These are phyloP conservation scores for Solanum corneliomulleri DNA, from an alignment of 257 asterid species.

Conservation along the genomic window DNA sequence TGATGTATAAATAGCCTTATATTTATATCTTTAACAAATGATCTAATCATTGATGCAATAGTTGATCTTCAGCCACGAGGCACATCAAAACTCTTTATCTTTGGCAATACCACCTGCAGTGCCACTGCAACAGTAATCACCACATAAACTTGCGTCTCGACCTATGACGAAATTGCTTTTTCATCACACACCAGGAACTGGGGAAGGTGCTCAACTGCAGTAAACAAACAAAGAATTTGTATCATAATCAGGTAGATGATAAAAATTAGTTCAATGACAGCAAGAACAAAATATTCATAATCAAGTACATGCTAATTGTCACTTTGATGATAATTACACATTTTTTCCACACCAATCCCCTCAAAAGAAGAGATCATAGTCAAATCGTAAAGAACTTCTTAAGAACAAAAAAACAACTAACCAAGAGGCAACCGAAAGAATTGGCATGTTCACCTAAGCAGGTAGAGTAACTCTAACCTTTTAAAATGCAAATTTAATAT, in stretches of 20 bases:
- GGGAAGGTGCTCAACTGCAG: conserved; percentile 74
- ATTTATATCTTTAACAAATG: background rate
- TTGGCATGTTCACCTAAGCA: background rate
- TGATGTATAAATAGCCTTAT: background rate
- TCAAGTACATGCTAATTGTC: background rate
- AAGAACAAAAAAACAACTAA: background rate
- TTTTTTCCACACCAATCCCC: background rate
- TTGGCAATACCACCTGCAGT: background rate
- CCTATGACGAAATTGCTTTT: conserved; percentile 50
- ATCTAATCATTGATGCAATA: background rate
- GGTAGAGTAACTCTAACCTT: background rate
- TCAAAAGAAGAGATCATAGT: background rate
- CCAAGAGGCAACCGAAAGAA: background rate
- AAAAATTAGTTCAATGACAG: background rate
- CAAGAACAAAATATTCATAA: background rate
- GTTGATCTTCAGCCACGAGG: background rate
- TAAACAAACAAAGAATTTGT: background rate
- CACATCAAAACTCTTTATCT: background rate
- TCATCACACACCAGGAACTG: conserved; percentile 64
- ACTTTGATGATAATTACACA: background rate
- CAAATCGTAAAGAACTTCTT: background rate
- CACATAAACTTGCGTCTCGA: conserved; percentile 52
- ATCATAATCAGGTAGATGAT: background rate
- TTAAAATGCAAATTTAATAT: background rate
- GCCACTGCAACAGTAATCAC: conserved; percentile 12